Percentiles rank a stretch among this genome's conserved stretches.
Evolutionary conservation across 495 filamentous ascomycete species (phyloP).

Genomic region (Tuber aestivum): DNA sequence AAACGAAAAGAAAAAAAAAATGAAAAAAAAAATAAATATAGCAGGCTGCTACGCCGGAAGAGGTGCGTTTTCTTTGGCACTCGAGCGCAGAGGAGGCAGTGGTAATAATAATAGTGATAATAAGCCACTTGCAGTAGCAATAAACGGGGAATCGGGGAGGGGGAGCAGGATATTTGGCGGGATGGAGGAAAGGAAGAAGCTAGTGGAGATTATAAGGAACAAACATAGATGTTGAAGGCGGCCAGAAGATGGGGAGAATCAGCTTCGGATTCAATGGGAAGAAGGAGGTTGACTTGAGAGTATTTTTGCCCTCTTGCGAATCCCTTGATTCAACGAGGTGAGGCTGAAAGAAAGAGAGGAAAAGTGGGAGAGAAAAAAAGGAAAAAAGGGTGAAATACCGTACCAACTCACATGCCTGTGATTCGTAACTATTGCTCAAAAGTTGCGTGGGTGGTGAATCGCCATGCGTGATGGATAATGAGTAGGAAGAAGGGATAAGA

Average conservation of each 20-base stretch:
- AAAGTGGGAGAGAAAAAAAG: neutral
- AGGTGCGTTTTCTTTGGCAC: neutral
- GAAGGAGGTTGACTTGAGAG: neutral
- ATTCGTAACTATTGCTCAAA: neutral
- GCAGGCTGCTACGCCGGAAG: neutral
- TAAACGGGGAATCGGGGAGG: neutral
- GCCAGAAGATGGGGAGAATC: neutral
- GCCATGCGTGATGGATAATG: neutral
- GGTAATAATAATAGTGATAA: neutral
- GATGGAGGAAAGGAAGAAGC: neutral
- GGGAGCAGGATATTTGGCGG: neutral
- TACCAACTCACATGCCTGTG: neutral
- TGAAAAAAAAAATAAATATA: neutral
- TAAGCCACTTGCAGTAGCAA: neutral
- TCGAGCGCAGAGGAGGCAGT: neutral
- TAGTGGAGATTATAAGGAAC: neutral
- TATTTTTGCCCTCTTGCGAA: neutral
- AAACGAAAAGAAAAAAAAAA: conserved; percentile 7
- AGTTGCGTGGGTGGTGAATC: neutral
- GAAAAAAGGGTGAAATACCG: neutral
- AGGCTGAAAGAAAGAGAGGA: neutral
- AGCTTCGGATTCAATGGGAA: neutral
- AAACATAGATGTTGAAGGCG: neutral
- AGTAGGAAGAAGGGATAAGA: neutral
- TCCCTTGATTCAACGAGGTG: neutral